Evolutionary conservation across 2,329 filamentous ascomycete genomes (phyloP).

Genomic region (Epichloe amarillans): DNA sequence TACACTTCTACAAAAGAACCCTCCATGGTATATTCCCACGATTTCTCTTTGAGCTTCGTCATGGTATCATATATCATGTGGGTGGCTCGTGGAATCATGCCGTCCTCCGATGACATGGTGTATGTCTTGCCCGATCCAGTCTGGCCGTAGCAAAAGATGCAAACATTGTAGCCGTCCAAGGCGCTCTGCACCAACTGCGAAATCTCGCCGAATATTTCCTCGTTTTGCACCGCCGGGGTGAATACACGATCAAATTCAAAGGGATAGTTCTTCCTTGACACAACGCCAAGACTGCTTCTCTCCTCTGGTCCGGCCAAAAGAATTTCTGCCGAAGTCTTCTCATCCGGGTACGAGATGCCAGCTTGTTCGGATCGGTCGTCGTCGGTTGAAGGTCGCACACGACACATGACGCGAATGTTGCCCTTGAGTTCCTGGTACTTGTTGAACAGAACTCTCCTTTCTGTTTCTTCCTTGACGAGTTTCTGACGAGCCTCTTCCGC

Average conservation of each 20-base stretch:
- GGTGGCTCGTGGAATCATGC: constrained; percentile 90
- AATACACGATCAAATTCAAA: constrained; percentile 96
- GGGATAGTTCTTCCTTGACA: constrained; percentile 64
- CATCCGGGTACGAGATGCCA: constrained; percentile 65
- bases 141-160: constrained; percentile 97
- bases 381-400: constrained; percentile 65
- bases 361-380: constrained; percentile 51
- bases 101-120: constrained; percentile 83
- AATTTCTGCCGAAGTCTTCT: constrained; percentile 79
- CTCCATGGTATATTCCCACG: constrained; percentile 89
- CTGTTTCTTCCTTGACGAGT: constrained; percentile 78
- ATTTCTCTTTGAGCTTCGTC: constrained; percentile 70
- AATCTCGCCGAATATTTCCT: constrained; percentile 88
- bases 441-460: constrained; percentile 86
- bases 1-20: constrained; percentile 96
- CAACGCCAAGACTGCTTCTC: constrained; percentile 62
- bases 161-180: constrained; percentile 94
- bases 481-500: constrained; percentile 65
- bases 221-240: constrained; percentile 60
- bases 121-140: constrained; percentile 94
- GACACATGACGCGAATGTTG: constrained; percentile 96
- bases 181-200: constrained; percentile 94
- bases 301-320: constrained; percentile 73
- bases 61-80: constrained; percentile 89
- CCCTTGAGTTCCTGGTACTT: constrained; percentile 96